Conservation (phyloP, 108 stramenopile species). For the Conticribra guillardii region DNA sequence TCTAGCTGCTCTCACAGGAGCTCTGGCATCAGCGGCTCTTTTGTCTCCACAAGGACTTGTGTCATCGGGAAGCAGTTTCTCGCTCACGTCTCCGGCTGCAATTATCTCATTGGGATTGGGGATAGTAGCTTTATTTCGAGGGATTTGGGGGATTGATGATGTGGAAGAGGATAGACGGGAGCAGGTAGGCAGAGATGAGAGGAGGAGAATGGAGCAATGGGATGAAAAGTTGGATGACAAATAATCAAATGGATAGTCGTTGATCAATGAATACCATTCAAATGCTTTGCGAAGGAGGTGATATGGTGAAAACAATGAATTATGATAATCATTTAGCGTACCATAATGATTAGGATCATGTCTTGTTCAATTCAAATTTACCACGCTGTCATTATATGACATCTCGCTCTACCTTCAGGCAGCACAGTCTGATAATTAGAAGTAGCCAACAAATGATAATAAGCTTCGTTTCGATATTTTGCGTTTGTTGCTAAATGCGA, state of each 20-base stretch:
- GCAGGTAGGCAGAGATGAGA: background rate
- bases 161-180: constrained; percentile 3
- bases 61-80: background rate
- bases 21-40: constrained; percentile 17
- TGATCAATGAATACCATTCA: too few relatives aligned
- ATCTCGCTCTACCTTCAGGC: too few relatives aligned
- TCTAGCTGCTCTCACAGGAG: constrained; percentile 22
- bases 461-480: too few relatives aligned
- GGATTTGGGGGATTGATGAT: constrained; percentile 2
- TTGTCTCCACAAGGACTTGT: constrained; percentile 20
- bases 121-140: constrained; percentile 5
- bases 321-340: too few relatives aligned
- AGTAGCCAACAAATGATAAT: too few relatives aligned
- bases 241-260: too few relatives aligned
- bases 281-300: background rate
- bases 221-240: constrained; percentile 9
- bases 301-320: too few relatives aligned
- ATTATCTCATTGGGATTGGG: constrained; percentile 5
- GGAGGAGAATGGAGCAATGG: constrained; percentile 12
- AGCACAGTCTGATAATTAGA: too few relatives aligned
- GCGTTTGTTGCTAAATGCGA: too few relatives aligned
- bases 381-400: too few relatives aligned
- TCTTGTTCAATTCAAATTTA: too few relatives aligned
- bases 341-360: too few relatives aligned
- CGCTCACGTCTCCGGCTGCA: constrained; percentile 11